phyloP scores from a whole-genome alignment of 108 stramenopile genomes.

The Schizochytrium sp. region DNA sequence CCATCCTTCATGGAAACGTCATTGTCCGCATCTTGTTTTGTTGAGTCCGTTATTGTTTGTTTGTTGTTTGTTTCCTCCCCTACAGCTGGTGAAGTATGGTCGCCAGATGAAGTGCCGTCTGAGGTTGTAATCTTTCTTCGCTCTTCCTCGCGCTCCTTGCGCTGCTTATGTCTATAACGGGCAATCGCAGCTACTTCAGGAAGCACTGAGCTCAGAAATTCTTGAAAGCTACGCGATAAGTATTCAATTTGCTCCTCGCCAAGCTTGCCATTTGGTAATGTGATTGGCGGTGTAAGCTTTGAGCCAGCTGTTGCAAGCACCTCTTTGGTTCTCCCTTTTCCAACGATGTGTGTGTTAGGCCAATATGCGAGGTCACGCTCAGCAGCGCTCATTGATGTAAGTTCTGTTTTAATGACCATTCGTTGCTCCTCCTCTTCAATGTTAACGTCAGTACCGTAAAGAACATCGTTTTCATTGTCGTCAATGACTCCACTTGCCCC shows the following conservation, averaged over 20 bases:
- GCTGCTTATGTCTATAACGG: background rate
- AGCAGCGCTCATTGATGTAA: background rate
- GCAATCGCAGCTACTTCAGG: slow-evolving; percentile 27
- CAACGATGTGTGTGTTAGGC: slow-evolving; percentile 45
- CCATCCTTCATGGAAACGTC: slow-evolving; percentile 13
- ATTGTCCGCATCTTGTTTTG: background rate
- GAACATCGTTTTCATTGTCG: slow-evolving; percentile 34
- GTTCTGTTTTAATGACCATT: background rate
- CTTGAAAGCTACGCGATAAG: slow-evolving; percentile 33
- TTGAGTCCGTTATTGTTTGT: background rate
- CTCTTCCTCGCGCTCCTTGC: background rate
- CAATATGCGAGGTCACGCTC: slow-evolving; percentile 53
- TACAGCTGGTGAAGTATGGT: too few species aligned
- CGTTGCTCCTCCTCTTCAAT: background rate
- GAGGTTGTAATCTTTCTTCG: background rate
- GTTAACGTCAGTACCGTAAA: slow-evolving; percentile 18
- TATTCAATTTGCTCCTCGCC: slow-evolving; percentile 3
- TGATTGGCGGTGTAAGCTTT: background rate
- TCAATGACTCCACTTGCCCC: slow-evolving; percentile 15
- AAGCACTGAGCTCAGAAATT: slow-evolving; percentile 26
- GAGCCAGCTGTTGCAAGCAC: background rate
- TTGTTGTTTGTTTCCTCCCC: background rate
- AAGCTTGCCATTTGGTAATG: background rate
- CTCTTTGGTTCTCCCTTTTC: background rate
- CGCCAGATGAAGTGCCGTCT: too few species aligned